Evolutionary conservation across 1,284 basidiomycete genomes (phyloP).

Genomic region (Fomitopsis palustris): DNA sequence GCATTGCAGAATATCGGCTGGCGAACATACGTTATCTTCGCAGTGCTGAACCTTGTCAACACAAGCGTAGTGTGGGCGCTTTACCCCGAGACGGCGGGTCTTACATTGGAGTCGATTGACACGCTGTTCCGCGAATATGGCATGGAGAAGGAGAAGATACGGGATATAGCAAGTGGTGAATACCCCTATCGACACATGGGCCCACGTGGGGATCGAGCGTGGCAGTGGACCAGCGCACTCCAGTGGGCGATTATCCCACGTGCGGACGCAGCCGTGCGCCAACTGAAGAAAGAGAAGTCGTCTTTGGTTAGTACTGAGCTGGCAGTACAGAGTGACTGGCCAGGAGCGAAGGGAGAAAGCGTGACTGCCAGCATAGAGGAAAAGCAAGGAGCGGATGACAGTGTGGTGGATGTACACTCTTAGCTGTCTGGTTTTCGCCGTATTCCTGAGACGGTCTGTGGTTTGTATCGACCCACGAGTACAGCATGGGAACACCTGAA

Average conservation of each 20-base stretch:
- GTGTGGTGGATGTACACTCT: not conserved
- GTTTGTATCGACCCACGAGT: not conserved
- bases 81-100: constrained; percentile 42
- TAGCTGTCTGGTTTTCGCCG: not conserved
- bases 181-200: not conserved
- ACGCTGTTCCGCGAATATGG: constrained; percentile 22
- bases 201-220: not conserved
- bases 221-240: not conserved
- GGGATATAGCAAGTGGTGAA: not conserved
- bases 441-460: too few relatives aligned
- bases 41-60: constrained; percentile 42
- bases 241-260: not conserved
- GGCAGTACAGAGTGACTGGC: not conserved
- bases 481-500: too few relatives aligned
- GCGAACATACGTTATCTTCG: constrained; percentile 47
- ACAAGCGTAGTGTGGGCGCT: constrained; percentile 40
- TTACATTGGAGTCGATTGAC: constrained; percentile 42
- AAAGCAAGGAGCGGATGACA: not conserved
- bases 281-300: not conserved
- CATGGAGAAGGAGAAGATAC: not conserved
- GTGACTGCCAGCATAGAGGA: not conserved
- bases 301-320: not conserved
- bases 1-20: constrained; percentile 47
- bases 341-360: not conserved
- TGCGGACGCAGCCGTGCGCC: not conserved